These are phyloP conservation scores for Caryopteris hybrid DNA, from an alignment of 305 asterid genomes.

Conservation along the genomic window DNA sequence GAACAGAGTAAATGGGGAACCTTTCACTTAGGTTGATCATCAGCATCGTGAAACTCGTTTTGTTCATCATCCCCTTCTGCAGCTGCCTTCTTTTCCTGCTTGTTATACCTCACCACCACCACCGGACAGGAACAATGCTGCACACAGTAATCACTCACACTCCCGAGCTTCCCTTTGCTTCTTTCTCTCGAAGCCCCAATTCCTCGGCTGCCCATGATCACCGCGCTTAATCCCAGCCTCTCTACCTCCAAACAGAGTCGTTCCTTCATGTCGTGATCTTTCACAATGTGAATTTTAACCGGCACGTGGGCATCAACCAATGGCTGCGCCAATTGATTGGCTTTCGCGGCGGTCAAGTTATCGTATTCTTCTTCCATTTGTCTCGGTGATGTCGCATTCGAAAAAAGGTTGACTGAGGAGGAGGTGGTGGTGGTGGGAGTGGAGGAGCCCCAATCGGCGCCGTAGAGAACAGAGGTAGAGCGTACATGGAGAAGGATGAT, in stretches of 20 bases:
- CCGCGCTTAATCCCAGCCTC: conserved; percentile 33
- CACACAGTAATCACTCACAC: conserved; percentile 41
- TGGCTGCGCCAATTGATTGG: conserved; percentile 29
- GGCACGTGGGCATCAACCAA: conserved; percentile 33
- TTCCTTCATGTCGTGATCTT: conserved; percentile 44
- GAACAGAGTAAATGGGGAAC: background rate
- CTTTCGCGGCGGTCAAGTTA: conserved; percentile 25
- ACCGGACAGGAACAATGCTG: conserved; percentile 40
- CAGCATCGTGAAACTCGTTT: conserved; percentile 21
- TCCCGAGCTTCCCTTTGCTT: conserved; percentile 30
- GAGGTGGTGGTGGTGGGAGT: conserved; percentile 25
- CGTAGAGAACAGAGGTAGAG: conserved; percentile 38
- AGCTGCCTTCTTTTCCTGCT: conserved; percentile 3
- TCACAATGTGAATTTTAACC: conserved; percentile 36
- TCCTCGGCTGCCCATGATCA: conserved; percentile 42
- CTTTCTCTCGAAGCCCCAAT: conserved; percentile 26
- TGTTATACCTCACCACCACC: conserved; percentile 34
- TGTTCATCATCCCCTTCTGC: background rate
- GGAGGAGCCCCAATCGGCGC: conserved; percentile 43
- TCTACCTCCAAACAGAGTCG: conserved; percentile 40
- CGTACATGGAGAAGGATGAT: conserved; percentile 39
- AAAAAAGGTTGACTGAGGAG: background rate
- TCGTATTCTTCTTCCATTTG: conserved; percentile 31
- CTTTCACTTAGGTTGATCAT: conserved; percentile 25
- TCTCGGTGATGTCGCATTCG: conserved; percentile 9